These are phyloP conservation scores for Coniochaeta sp. DNA, from an alignment of 2,329 filamentous ascomycete genomes.

Conservation along the genomic window DNA sequence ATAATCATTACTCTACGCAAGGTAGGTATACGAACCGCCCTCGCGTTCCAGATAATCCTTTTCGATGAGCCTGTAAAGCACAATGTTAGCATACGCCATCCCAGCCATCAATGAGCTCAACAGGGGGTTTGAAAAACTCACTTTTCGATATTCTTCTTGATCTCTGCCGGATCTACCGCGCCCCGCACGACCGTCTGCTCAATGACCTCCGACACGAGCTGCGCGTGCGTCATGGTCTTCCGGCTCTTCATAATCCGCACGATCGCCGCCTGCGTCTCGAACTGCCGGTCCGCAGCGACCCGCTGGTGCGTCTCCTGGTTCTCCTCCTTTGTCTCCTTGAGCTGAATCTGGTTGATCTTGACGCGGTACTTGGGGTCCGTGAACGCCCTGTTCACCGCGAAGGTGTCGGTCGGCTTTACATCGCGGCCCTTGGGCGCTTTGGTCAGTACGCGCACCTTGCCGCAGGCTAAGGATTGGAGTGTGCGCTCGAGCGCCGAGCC, in stretches of 20 bases:
- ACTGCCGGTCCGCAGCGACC: slow-evolving; percentile 81
- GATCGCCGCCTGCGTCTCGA: slow-evolving; percentile 94
- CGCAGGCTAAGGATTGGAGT: slow-evolving; percentile 89
- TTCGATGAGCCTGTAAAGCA: slow-evolving; percentile 64
- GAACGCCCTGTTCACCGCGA: slow-evolving; percentile 74
- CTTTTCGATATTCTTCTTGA: slow-evolving; percentile 97
- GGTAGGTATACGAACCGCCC: slow-evolving; percentile 62
- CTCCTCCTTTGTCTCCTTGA: slow-evolving; percentile 92
- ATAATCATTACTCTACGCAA: slow-evolving; percentile 33
- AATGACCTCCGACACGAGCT: slow-evolving; percentile 87
- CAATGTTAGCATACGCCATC: slow-evolving; percentile 16
- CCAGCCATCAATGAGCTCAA: neutral
- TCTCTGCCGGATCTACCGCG: slow-evolving; percentile 75
- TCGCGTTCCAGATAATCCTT: slow-evolving; percentile 88
- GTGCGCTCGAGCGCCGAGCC: slow-evolving; percentile 80
- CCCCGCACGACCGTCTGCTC: slow-evolving; percentile 81
- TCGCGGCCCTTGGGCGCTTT: slow-evolving; percentile 85
- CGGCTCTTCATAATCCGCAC: slow-evolving; percentile 95
- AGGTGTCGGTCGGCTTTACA: slow-evolving; percentile 70
- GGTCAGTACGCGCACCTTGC: slow-evolving; percentile 71
- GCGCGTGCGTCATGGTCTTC: slow-evolving; percentile 78
- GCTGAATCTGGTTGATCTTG: slow-evolving; percentile 98
- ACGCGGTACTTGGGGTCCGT: slow-evolving; percentile 76
- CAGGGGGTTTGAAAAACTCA: slow-evolving; percentile 37
- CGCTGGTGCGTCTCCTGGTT: slow-evolving; percentile 91